These are phyloP conservation scores for Cercospora brassicicola DNA, from an alignment of 2,329 filamentous ascomycete genomes.

Conservation along the genomic window DNA sequence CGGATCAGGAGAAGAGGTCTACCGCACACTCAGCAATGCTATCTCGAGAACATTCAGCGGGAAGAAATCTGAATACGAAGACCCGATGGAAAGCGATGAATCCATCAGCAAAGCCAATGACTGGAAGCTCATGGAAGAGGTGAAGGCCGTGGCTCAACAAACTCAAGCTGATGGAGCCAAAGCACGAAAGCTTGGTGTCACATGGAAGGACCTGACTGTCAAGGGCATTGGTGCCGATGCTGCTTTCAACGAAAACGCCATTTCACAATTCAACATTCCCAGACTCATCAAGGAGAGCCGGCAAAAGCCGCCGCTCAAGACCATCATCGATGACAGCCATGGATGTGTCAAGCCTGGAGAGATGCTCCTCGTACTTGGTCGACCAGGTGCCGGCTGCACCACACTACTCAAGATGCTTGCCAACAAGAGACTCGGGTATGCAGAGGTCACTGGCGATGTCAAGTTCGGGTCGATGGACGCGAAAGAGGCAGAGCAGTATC, in stretches of 20 bases:
- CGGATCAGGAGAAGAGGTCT: slow-evolving; percentile 26
- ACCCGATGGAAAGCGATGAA: slow-evolving; percentile 12
- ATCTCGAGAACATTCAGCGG: slow-evolving; percentile 20
- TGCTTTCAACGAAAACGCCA: slow-evolving; percentile 61
- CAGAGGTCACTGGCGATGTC: slow-evolving; percentile 58
- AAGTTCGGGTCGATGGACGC: slow-evolving; percentile 53
- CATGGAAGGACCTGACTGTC: slow-evolving; percentile 65
- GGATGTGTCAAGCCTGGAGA: slow-evolving; percentile 67
- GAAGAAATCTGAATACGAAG: slow-evolving; percentile 8
- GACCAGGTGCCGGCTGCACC: slow-evolving; percentile 54
- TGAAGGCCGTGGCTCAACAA: slow-evolving; percentile 48
- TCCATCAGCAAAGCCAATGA: slow-evolving; percentile 42
- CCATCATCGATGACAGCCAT: slow-evolving; percentile 60
- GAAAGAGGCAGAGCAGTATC: slow-evolving; percentile 47
- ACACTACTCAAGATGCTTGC: slow-evolving; percentile 69
- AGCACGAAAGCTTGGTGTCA: slow-evolving; percentile 59
- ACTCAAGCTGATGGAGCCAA: slow-evolving; percentile 51
- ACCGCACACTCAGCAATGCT: slow-evolving; percentile 24
- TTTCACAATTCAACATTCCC: slow-evolving; percentile 54
- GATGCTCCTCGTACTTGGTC: slow-evolving; percentile 38
- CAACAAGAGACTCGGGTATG: slow-evolving; percentile 55
- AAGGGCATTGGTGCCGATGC: slow-evolving; percentile 62
- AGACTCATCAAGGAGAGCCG: slow-evolving; percentile 43
- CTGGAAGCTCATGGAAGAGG: slow-evolving; percentile 53
- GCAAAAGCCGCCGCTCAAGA: slow-evolving; percentile 59